Conservation (phyloP, 2,329 filamentous ascomycete genomes). For the Cladophialophora bantiana region DNA sequence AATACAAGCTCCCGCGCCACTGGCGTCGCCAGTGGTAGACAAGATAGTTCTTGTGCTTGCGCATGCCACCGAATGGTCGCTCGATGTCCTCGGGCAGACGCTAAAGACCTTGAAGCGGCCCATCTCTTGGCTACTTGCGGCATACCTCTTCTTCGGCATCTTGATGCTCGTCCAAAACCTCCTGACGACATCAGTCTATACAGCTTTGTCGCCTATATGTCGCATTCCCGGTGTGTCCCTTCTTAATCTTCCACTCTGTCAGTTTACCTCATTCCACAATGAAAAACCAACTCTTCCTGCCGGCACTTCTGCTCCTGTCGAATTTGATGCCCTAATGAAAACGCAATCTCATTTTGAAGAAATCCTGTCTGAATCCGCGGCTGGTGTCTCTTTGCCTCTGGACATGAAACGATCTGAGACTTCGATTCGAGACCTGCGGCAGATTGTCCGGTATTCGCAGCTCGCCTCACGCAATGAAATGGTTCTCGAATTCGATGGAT, state of each 20-base stretch:
- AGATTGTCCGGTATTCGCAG: constrained; percentile 73
- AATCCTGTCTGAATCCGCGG: constrained; percentile 71
- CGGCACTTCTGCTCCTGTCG: constrained; percentile 53
- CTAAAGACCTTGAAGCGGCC: constrained; percentile 70
- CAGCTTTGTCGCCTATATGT: constrained; percentile 73
- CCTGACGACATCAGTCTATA: constrained; percentile 65
- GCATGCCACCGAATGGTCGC: constrained; percentile 26
- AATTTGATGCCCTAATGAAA: constrained; percentile 77
- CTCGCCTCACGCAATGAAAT: constrained; percentile 72
- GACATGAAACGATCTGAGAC: constrained; percentile 81
- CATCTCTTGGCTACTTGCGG: constrained; percentile 66
- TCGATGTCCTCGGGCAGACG: constrained; percentile 50
- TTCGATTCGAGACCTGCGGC: constrained; percentile 75
- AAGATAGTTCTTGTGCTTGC: constrained; percentile 18
- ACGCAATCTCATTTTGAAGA: constrained; percentile 79
- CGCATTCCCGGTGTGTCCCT: constrained; percentile 70
- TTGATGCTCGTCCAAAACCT: constrained; percentile 68
- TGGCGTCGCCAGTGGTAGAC: constrained; percentile 19
- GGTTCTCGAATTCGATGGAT: constrained; percentile 76
- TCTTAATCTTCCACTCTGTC: constrained; percentile 70
- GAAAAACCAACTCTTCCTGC: constrained; percentile 37
- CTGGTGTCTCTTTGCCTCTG: constrained; percentile 71
- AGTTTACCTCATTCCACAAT: constrained; percentile 25
- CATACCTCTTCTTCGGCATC: constrained; percentile 67
- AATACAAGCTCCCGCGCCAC: neutral